A percentile compares a stretch with the other conserved stretches of the same genome.
Evolutionary conservation across 2,329 filamentous ascomycete genomes (phyloP).

Genomic region (Colletotrichum endophyticum): DNA sequence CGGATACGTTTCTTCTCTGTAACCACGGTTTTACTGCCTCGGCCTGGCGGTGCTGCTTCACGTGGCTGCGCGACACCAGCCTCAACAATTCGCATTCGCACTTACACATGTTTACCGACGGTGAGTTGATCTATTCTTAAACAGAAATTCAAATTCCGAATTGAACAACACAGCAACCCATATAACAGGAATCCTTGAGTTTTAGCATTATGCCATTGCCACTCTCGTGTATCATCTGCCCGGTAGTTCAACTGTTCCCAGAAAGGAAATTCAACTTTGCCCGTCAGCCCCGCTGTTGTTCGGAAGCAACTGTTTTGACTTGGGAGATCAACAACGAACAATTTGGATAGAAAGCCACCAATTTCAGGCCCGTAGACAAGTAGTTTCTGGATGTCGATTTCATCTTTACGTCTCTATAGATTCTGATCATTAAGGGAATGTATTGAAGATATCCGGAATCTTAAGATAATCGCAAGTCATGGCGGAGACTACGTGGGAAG

Average conservation of each 20-base stretch:
- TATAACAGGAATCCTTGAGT: neutral
- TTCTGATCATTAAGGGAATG: neutral
- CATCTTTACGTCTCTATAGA: neutral
- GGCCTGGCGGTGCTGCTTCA: neutral
- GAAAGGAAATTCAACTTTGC: neutral
- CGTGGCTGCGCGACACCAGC: neutral
- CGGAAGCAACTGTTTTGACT: neutral
- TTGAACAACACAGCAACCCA: neutral
- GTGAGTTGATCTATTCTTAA: neutral
- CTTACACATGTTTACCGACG: neutral
- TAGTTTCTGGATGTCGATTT: neutral
- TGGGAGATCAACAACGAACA: neutral
- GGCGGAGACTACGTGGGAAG: neutral
- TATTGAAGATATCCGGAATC: neutral
- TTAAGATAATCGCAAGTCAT: neutral
- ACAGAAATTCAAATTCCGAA: neutral
- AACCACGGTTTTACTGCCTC: neutral
- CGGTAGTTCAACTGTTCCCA: neutral
- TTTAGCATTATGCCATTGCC: neutral
- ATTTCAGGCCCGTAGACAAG: rapidly evolving
- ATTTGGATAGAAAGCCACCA: neutral
- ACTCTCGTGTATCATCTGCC: neutral
- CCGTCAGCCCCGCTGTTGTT: neutral
- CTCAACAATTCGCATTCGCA: neutral
- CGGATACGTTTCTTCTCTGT: slow-evolving; percentile 1